phyloP scores from a whole-genome alignment of 768 basidiomycete genomes.

The Ephemerocybe angulata region DNA sequence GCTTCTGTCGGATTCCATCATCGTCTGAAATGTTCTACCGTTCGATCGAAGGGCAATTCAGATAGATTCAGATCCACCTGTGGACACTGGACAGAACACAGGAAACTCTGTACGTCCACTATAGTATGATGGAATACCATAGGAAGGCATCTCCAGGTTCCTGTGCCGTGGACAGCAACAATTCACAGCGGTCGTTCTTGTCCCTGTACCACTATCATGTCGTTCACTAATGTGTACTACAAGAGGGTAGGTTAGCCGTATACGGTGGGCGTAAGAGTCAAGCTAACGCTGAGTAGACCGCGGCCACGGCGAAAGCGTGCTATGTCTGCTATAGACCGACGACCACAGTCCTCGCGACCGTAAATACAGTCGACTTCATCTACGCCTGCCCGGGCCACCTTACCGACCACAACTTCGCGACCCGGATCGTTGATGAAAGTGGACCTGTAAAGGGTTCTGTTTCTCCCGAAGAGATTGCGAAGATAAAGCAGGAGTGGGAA shows the following conservation, averaged over 20 bases:
- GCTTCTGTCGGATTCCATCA: conserved; percentile 1
- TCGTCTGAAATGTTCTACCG: conserved; percentile 4
- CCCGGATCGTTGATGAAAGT: conserved; percentile 30
- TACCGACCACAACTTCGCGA: conserved; percentile 73
- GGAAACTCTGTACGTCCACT: no score
- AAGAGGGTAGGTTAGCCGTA: conserved; percentile 61
- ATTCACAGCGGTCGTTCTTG: no score
- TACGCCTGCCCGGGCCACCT: conserved; percentile 85
- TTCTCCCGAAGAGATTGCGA: conserved; percentile 71
- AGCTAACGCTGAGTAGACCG: conserved; percentile 49
- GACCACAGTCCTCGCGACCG: conserved; percentile 78
- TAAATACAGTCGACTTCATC: conserved; percentile 79
- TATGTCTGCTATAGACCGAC: conserved; percentile 79
- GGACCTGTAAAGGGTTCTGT: conserved; percentile 34
- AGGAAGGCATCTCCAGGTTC: no score
- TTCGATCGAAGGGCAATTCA: not conserved
- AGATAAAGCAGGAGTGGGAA: conserved; percentile 59
- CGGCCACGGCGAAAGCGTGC: conserved; percentile 75
- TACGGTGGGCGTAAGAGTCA: conserved; percentile 1
- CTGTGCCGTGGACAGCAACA: not conserved
- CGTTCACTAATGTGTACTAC: conserved; percentile 83
- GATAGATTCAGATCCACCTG: not conserved
- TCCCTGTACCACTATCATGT: conserved; percentile 39
- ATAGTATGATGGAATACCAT: no score
- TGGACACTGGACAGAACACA: not conserved